Evolutionary conservation across 495 filamentous ascomycete species (phyloP).

Genomic region (Penicillium silybi): DNA sequence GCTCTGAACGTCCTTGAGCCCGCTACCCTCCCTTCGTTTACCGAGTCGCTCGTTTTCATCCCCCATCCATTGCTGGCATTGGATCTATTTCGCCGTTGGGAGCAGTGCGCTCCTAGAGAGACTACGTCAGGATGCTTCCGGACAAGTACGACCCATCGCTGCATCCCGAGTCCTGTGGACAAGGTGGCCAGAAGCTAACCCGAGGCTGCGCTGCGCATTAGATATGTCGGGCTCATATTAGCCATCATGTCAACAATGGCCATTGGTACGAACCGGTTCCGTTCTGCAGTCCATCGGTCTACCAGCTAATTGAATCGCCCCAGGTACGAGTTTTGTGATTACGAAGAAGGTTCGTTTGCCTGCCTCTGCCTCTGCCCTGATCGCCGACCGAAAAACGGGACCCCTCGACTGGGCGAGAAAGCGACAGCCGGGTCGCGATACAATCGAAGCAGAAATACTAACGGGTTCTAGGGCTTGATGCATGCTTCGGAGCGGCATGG

Average conservation of each 20-base stretch:
- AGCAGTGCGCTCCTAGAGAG: slow-evolving; percentile 40
- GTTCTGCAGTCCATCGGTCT: background rate
- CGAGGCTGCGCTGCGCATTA: slow-evolving; percentile 35
- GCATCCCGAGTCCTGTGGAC: slow-evolving; percentile 1
- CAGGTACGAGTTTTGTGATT: slow-evolving; percentile 89
- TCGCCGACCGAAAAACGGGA: slow-evolving; percentile 3
- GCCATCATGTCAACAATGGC: slow-evolving; percentile 90
- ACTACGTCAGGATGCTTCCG: slow-evolving; percentile 62
- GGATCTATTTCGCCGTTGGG: slow-evolving; percentile 36
- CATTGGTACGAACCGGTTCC: slow-evolving; percentile 63
- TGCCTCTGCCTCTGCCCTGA: slow-evolving; percentile 2
- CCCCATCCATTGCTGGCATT: slow-evolving; percentile 28
- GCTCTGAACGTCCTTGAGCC: background rate
- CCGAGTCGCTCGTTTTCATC: slow-evolving; percentile 17
- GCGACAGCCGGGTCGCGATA: background rate
- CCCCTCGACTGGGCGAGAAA: background rate
- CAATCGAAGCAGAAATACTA: background rate
- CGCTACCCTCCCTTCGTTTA: slow-evolving; percentile 12
- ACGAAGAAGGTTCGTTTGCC: slow-evolving; percentile 82
- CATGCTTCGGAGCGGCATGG: slow-evolving; percentile 86
- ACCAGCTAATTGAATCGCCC: slow-evolving; percentile 15
- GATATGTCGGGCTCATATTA: slow-evolving; percentile 84
- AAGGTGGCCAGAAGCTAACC: slow-evolving; percentile 30
- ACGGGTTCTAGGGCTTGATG: slow-evolving; percentile 65
- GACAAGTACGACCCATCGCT: slow-evolving; percentile 65